Base-by-base conservation (phyloP, 2,329 filamentous ascomycete species). In the Colletotrichum melonis region DNA sequence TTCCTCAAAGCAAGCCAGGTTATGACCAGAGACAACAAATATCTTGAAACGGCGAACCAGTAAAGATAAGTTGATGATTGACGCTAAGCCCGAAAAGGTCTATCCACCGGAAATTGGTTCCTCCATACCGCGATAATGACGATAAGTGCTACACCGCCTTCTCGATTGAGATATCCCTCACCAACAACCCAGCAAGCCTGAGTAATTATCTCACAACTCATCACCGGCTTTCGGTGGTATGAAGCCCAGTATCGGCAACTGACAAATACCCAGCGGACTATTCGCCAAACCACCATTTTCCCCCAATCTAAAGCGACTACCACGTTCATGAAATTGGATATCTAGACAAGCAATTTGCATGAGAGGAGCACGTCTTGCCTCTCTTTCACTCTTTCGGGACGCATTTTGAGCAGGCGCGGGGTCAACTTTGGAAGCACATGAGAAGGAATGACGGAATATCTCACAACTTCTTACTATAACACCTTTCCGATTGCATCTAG, bases 171-270 rank as follows among this genome's bases (percentile, higher is more conserved):
- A 22, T n/a, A 8, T 30, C 64, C 69, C 28, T 69, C 73, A 68
- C 73, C 57, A 69, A n/a, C 26, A 28, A 55, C 42, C 38, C 57
- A 60, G 30, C 35, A 46, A 28, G 52, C 56, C 67, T 73, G 67
- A 71, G 67, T 73, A 73, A 73, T 73, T 73, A 73, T 63, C 67
- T 62, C 71, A 69, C 59, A 56, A 49, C 60, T 38, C 58, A 54
- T 42, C 46, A 49, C 60, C 46, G 60, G 56, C 56, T 63, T 62
- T 68, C 60, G 30, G 67, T 70, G 67, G 54, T 38, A 22, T 66
- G 56, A 62, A 73, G 56, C 16, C 42, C 38, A 62, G 49, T 26
- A 42, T 57, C 35, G 46, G 19, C 57, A 60, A 26, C 22, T 62
- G n/a, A 49, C 63, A 60, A 64, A 30, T 32, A 22, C 32, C 32